Evolutionary conservation across 306 rosid genomes (phyloP), one percentile per base, ranked within the genome.

Genomic region (Castanea mollissima): DNA sequence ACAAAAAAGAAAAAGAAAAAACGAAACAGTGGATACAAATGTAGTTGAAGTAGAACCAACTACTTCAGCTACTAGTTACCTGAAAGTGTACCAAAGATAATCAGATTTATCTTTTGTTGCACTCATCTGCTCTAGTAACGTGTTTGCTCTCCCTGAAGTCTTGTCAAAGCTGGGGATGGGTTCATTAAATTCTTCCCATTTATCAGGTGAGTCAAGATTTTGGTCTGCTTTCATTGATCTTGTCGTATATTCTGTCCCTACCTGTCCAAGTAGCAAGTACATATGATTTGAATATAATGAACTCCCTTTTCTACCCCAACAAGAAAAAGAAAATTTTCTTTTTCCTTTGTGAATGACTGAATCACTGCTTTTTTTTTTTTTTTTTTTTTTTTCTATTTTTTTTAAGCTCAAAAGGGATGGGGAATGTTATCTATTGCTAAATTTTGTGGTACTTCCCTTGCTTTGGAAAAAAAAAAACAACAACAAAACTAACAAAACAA

Each of bases 41-140:
- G n/a, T 31, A 27, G 69, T 63, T 13, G 32, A 67, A 67, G 21
- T 67, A 5, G 49, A 67, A 19, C 35, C 20, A 64, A 31, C 65
- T 21, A 58, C 15, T n/a, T 52, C 35, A 38, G 19, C 8, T 72
- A 35, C 29, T 23, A 25, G 4, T 72, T 72, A 72, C 76, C 76
- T 72, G 76, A 72, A 52, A 46, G 63, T 72, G 23, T 72, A 72
- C 76, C 76, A 72, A 54, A 72, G 76, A 49, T 72, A 72, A 54
- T 72, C 76, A 15, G 76, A 21, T 54, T n/a, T 27, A 72, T 46
- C 59, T 14, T 72, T 72, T 16, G 63, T 72, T 54, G 59, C 29
- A 29, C 15, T 72, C 62, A 52, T 72, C 21, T 72, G 76, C 59
- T 72, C 76, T 23, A 49, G 21, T 29, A 72, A 9, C 6, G 19